Base-by-base conservation (phyloP, 208 protist genomes). In the Trypanosoma avium region DNA sequence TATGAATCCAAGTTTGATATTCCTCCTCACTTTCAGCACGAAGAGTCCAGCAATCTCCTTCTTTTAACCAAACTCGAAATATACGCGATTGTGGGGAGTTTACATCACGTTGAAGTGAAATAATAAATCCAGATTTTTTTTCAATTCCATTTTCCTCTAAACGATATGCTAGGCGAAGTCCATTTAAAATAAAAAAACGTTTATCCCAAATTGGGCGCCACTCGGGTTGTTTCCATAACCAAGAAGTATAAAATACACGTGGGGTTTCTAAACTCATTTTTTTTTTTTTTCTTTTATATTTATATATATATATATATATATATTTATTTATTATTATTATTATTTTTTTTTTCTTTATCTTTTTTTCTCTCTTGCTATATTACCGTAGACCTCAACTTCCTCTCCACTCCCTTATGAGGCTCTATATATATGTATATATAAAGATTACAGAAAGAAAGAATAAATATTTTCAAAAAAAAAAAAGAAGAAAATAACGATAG, bases 201-300 rank as follows among this genome's bases (percentile, higher is more conserved):
- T 52, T 52, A 50, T 92, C 80, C 77, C 86, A 94, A 45, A 72
- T 55, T 62, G 86, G 81, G 10, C 80, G 73, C 88, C 88, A 94
- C 60, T 88, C 79, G 66, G 82, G 77, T 70, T 92, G 77, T 47
- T 94, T 94, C 22, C 49, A 64, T 29, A 64, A 27, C 46, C 32
- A 64, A 19, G 33, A 53, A 2, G 17, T 33, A 15, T 26, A 22
- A 50, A 40, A 50, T 19, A 33, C 10, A 17, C n/a, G 27, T 32
- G 53, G 53, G 10, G 22, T 1, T 6, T 48, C 55, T 26, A 7
- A 24, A 61, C 24, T 29, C 40, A 49, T 61, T 13, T 33, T 61
- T 5, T 35, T 46, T n/a, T 61, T 47, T 12, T 43, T 32, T 29
- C 24, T 50, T 48, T n/a, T 53, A 15, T 45, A 43, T 7, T 43